Percentiles rank a stretch among this genome's conserved stretches.
Evolutionary conservation across 768 basidiomycete genomes (phyloP).

Genomic region (Mrakia hoshinonis): DNA sequence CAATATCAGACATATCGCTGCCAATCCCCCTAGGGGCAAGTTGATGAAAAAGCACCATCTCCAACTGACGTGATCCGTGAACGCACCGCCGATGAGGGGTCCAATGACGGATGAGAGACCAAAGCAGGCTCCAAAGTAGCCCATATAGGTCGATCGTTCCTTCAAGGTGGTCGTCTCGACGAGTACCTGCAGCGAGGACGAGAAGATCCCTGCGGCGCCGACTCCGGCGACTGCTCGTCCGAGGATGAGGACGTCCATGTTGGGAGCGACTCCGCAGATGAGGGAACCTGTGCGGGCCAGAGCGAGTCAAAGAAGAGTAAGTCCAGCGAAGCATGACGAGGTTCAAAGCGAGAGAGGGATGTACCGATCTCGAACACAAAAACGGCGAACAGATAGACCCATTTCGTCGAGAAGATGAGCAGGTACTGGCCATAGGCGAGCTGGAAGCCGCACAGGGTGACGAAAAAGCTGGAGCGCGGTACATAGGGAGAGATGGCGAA

Average conservation of each 20-base stretch:
- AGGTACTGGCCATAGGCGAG: conserved; percentile 30
- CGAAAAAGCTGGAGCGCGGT: conserved; percentile 30
- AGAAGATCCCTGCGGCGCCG: conserved; percentile 18
- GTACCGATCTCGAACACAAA: conserved; percentile 39
- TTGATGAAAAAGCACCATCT: conserved; percentile 27
- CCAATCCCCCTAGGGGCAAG: conserved; percentile 24
- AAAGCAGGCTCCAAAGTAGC: conserved; percentile 39
- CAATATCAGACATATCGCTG: conserved; percentile 7
- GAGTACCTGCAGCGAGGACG: conserved; percentile 32
- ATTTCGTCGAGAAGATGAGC: conserved; percentile 32
- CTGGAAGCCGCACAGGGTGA: conserved; percentile 32
- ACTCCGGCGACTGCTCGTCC: not conserved
- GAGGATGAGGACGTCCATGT: conserved; percentile 33
- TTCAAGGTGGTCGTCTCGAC: conserved; percentile 31
- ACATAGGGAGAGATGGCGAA: not conserved
- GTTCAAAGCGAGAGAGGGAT: too few relatives aligned
- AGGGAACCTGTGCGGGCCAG: conserved; percentile 29
- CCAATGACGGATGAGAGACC: conserved; percentile 47
- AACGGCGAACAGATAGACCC: conserved; percentile 38
- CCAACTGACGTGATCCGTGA: conserved; percentile 42
- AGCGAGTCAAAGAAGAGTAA: not conserved
- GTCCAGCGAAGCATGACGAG: too few relatives aligned
- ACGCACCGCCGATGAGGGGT: conserved; percentile 47
- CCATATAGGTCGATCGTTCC: conserved; percentile 34
- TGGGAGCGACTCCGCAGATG: conserved; percentile 39